Evolutionary conservation across 148 eudicot genomes (phyloP), one percentile per base, ranked within the genome.

Genomic region (Persicaria maculosa): DNA sequence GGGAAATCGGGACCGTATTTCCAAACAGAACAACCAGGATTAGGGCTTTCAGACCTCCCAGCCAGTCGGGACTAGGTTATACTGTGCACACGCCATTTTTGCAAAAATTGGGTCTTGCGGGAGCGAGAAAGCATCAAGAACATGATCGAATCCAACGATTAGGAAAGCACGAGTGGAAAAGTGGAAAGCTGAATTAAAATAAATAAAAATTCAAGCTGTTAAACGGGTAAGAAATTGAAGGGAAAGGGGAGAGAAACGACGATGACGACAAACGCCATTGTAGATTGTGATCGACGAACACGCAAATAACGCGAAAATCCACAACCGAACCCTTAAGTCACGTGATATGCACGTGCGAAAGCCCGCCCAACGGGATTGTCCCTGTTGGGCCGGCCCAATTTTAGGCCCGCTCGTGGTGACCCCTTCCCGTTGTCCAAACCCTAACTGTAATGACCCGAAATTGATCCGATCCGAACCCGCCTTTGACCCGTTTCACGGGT

Each of bases 101-200:
- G 19, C 40, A 64, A 64, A 40, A 64, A 64, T 64, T 64, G 69
- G 69, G 69, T 31, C 7, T 64, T 64, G 69, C 69, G 4, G 46
- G n/a, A 36, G 0, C 17, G 7, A 64, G 7, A 11, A 40, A 40
- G 5, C 44, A 64, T 12, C 5, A 64, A 58, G 40, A 58, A 1
- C 17, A 11, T 64, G 69, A 64, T 64, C 69, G 9, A 64, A 40
- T 36, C 10, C 43, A 20, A 61, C 46, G 17, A 36, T 64, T 64
- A 3, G 45, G 10, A 40, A 31, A 64, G 7, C 3, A 8, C 3
- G 36, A 12, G 45, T 14, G 15, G 43, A 31, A 31, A 36, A 31
- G 2, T 31, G 15, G 43, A 31, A 31, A 36, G 2, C 1, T 31
- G 40, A 2, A 31, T 31, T 31, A 31, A 31, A 31, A 31, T n/a